Conservation (phyloP, 2,329 filamentous ascomycete species). For the Coniochaeta sp. region DNA sequence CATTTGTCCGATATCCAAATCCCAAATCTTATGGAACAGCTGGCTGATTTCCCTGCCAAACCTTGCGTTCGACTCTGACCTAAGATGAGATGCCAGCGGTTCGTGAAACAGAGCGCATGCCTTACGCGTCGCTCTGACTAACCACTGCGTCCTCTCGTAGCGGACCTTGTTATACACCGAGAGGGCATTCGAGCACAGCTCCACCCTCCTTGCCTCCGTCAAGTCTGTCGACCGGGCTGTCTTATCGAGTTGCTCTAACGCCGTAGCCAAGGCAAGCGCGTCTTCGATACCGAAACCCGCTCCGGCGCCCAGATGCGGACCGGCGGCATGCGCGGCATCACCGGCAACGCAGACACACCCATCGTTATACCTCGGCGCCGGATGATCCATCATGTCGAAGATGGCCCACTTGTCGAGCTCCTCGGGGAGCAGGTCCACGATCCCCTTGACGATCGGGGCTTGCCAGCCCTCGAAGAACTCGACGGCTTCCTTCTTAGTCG, state of each 20-base stretch:
- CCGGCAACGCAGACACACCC: conserved; percentile 41
- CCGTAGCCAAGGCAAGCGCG: conserved; percentile 32
- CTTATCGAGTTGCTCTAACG: conserved; percentile 18
- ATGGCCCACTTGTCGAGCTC: conserved; percentile 42
- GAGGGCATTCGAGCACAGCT: conserved; percentile 20
- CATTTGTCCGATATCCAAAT: background rate
- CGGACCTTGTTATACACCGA: conserved; percentile 28
- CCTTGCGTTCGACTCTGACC: background rate
- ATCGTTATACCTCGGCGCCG: conserved; percentile 33
- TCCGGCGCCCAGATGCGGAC: conserved; percentile 49
- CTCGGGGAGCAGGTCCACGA: conserved; percentile 38
- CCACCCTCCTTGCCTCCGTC: background rate
- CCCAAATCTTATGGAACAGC: background rate
- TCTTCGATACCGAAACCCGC: conserved; percentile 52
- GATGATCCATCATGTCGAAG: conserved; percentile 41
- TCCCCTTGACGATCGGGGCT: conserved; percentile 25
- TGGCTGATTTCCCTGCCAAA: background rate
- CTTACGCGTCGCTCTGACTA: conserved; percentile 30
- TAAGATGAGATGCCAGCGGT: no score
- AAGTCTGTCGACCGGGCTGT: background rate
- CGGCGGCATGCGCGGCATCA: conserved; percentile 50
- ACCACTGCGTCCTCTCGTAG: conserved; percentile 33
- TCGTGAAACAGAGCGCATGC: conserved; percentile 25
- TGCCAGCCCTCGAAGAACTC: conserved; percentile 32
- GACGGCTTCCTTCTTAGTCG: conserved; percentile 29